Base-by-base conservation (phyloP, 768 basidiomycete species). In the Clavulina sp. region DNA sequence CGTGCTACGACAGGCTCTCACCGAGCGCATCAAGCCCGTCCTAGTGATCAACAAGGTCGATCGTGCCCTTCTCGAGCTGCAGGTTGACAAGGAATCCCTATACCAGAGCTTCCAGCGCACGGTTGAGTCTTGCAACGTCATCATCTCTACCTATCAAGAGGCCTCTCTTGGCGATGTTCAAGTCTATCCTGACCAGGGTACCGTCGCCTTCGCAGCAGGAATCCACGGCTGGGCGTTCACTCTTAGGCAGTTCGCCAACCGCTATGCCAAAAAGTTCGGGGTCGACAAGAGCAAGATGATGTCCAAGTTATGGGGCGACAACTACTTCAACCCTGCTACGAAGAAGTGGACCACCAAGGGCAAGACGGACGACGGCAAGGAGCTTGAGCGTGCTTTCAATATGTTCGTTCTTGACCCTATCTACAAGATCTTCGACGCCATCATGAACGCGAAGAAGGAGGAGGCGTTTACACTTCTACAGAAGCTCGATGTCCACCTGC, bases 31-130 rank as follows among this genome's bases (percentile, higher is more conserved):
- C 74, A 97, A 95, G 73, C 95, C 95, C 58, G 95, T 99, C 62
- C 80, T 96, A 62, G 80, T 96, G 71, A 95, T 99, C 73, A 99
- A 99, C 81, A 99, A 99, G 75, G 91, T 99, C 62, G 95, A 99
- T 70, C 93, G 95, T 63, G 95, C 95, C 54, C 79, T 99, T 49
- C 86, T 99, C 61, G 95, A 99, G 70, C 80, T 99, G 46, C 95
- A 99, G 68, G 86, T 96, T 59, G 71, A 77, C 66, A 97, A 97
- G 72, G 95, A 99, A 67, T 81, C 83, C 57, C 82, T 99, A 53
- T 99, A 81, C 75, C 95, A 97, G 69, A 86, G 88, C 44, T 99
- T 99, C 83, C 77, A 75, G 60, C 87, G 95, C 66, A 97, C 95
- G 52, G 82, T 97, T 64, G 95, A 99, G 70, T 85, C 74, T 51